These are phyloP conservation scores for Carpinus fangiana DNA, from an alignment of 306 rosid genomes.

Conservation along the genomic window DNA sequence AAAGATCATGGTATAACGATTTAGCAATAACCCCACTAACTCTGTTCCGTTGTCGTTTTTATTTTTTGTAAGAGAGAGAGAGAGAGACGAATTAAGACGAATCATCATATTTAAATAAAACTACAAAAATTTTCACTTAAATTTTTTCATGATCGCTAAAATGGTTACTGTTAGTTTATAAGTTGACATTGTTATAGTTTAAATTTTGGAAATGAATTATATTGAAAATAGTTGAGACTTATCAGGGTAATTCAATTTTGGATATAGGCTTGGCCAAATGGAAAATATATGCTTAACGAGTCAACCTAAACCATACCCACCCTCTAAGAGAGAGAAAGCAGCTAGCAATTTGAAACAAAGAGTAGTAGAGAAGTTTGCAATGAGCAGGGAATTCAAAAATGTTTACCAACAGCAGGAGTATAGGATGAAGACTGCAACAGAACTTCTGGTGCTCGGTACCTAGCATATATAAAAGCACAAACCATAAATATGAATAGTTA, in stretches of 20 bases:
- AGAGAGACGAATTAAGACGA: no score
- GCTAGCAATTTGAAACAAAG: background rate
- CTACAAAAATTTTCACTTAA: background rate
- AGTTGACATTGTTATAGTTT: background rate
- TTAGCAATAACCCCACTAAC: background rate
- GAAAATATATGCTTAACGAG: background rate
- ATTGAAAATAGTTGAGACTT: background rate
- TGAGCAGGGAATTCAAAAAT: constrained; percentile 10
- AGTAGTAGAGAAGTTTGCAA: constrained; percentile 12
- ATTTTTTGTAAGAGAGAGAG: no score
- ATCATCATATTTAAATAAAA: background rate
- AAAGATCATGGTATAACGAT: background rate
- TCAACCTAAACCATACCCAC: background rate
- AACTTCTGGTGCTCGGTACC: constrained; percentile 96
- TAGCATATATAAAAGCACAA: constrained; percentile 29
- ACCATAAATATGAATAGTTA: constrained; percentile 11
- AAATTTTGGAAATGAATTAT: background rate
- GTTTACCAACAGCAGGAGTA: constrained; percentile 85
- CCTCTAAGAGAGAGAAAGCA: constrained; percentile 8
- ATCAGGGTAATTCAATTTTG: background rate
- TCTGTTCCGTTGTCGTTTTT: background rate
- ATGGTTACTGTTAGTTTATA: background rate
- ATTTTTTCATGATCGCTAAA: background rate
- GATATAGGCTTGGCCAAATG: background rate
- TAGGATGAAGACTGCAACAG: constrained; percentile 67